Evolutionary conservation across 192 early-diverging fungal genomes (phyloP), one percentile per base, ranked within the genome.

Genomic region (Coemansia reversa): DNA sequence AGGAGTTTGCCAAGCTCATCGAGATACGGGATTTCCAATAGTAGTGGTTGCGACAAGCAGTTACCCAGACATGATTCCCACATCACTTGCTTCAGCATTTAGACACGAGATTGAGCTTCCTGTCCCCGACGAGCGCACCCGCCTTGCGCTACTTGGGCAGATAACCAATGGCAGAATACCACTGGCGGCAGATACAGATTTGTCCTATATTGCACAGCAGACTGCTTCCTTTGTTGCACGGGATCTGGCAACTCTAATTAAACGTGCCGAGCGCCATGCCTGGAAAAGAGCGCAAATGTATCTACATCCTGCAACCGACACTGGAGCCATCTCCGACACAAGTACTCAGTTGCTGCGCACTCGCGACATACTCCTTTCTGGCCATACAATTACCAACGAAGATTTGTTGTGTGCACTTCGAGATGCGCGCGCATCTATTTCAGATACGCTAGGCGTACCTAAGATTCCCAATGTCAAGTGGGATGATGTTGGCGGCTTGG

Each of bases 391-490:
- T 16, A 91, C 92, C 1, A 85, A 86, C 19, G 83, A 86, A 1
- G 94, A 97, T 81, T 90, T 94, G 71, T 85, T 89, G 32, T 78
- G 81, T 5, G 95, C 95, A 0, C 78, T 98, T 11, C 85, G 84
- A 19, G 86, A 88, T 67, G 87, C 92, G 3, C 86, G 94, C 20
- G 83, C 89, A 45, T 85, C 86, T 27, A 93, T 97, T 60, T 90
- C 93, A 8, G 94, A 97, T 51, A 90, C 87, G 7, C 92, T 98
- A 54, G 96, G 96, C 5, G 96, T 95, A 14, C 96, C 96, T 60
- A 94, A 96, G 86, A 99, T 99, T 60, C 97, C 97, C 7, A 94
- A 91, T 56, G 96, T 99, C 51, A 92, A 91, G 19, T 99, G 97
- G 94, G 94, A 97, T 57, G 97, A 99, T 72, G 92, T 99, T 27